A percentile compares a stretch with the other conserved stretches of the same genome.
These are phyloP conservation scores for Leptosphaerulina australis DNA, from an alignment of 2,329 filamentous ascomycete genomes.

Conservation along the genomic window DNA sequence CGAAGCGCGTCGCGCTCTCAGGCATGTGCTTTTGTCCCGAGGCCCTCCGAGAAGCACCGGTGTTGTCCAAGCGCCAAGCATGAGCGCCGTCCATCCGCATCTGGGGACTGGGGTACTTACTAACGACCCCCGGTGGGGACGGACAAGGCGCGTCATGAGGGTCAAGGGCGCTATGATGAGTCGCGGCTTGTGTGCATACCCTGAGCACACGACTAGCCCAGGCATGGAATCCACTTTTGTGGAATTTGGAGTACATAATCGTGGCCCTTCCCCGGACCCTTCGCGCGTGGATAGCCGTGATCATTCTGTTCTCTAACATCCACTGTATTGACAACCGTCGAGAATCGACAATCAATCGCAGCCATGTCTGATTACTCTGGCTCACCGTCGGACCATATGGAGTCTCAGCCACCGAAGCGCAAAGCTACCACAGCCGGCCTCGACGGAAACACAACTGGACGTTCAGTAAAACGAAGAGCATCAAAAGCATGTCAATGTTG, in stretches of 20 bases:
- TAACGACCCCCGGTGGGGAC: conserved; percentile 44
- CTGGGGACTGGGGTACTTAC: conserved; percentile 48
- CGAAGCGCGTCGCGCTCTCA: conserved; percentile 20
- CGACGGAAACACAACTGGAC: conserved; percentile 54
- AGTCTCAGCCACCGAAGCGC: conserved; percentile 58
- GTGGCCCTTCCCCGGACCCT: conserved; percentile 32
- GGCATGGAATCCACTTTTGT: conserved; percentile 41
- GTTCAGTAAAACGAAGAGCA: conserved; percentile 79
- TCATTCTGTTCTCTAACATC: conserved; percentile 19
- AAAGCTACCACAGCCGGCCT: conserved; percentile 64
- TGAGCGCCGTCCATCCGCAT: conserved; percentile 43
- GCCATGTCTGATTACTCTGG: conserved; percentile 49
- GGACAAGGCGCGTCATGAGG: conserved; percentile 45
- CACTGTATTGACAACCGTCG: conserved; percentile 23
- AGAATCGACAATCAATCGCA: conserved; percentile 19
- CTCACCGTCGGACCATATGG: conserved; percentile 43
- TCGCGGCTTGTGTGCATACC: conserved; percentile 38
- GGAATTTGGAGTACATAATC: conserved; percentile 45
- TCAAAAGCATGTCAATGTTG: conserved; percentile 90
- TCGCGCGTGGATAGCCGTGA: conserved; percentile 28
- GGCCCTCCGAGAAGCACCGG: conserved; percentile 42
- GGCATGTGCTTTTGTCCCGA: conserved; percentile 39
- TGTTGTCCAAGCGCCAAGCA: conserved; percentile 32
- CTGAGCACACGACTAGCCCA: conserved; percentile 38
- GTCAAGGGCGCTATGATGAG: conserved; percentile 41